Percentiles rank a stretch among this genome's conserved stretches.
Evolutionary conservation across 106 monocot genomes (phyloP).

Genomic region (Apostasia ramifera): DNA sequence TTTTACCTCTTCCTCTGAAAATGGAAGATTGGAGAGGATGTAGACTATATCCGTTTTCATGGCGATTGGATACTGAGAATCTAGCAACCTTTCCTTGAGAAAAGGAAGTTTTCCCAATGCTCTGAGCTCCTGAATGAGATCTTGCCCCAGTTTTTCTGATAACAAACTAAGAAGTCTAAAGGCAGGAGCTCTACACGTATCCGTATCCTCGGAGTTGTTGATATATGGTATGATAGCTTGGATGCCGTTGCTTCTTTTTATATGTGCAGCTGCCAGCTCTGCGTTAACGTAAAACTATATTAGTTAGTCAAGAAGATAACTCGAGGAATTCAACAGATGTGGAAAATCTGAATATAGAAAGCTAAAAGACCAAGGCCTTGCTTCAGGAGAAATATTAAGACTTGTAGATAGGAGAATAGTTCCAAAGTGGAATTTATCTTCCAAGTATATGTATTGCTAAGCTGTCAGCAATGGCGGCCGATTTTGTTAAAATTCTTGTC

Average conservation of each 20-base stretch:
- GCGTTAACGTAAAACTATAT: background rate
- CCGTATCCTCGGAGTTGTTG: constrained; percentile 15
- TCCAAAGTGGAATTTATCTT: too few relatives aligned
- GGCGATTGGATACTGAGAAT: constrained; percentile 12
- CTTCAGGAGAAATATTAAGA: too few relatives aligned
- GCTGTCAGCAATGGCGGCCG: too few relatives aligned
- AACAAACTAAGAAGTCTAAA: constrained; percentile 23
- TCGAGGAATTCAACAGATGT: background rate
- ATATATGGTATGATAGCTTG: constrained; percentile 20
- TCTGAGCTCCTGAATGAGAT: constrained; percentile 29
- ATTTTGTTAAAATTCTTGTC: too few relatives aligned
- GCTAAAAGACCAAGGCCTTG: background rate
- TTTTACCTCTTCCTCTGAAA: constrained; percentile 28
- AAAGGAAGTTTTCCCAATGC: constrained; percentile 12
- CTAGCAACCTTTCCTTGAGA: constrained; percentile 29
- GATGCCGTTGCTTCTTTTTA: constrained; percentile 26
- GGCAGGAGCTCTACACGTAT: constrained; percentile 16
- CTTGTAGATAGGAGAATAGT: too few relatives aligned
- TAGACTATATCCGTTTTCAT: constrained; percentile 29
- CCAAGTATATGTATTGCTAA: too few relatives aligned
- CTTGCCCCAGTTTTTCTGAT: constrained; percentile 27
- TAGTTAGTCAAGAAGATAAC: background rate
- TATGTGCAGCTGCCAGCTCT: constrained; percentile 29
- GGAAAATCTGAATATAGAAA: background rate
- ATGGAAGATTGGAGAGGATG: constrained; percentile 31